A percentile compares a stretch with the other conserved stretches of the same genome.
phyloP scores from a whole-genome alignment of 2,329 filamentous ascomycete species.

The Ramularia endophylla region DNA sequence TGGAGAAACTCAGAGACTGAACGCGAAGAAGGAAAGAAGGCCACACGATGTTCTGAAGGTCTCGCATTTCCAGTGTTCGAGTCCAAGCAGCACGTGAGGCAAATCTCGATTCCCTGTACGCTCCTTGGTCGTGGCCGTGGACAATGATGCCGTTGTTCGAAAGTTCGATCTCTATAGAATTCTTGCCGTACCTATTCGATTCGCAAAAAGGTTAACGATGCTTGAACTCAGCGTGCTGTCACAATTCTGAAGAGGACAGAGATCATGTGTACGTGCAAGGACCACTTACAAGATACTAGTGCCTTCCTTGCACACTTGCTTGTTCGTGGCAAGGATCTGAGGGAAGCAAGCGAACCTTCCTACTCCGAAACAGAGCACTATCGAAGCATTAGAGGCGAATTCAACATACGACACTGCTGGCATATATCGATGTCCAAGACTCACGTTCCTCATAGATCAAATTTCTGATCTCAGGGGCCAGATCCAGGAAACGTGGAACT shows the following conservation, averaged over 20 bases:
- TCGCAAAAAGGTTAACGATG: neutral
- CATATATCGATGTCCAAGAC: no score
- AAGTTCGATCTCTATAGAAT: neutral
- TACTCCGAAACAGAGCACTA: no score
- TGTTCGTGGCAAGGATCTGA: slow-evolving; percentile 36
- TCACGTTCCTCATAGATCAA: neutral
- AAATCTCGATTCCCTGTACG: no score
- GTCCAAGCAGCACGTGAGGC: no score
- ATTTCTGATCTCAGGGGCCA: neutral
- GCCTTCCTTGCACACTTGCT: slow-evolving; percentile 36
- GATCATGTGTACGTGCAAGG: neutral
- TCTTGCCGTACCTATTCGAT: neutral
- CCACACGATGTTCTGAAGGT: no score
- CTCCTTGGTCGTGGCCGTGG: no score
- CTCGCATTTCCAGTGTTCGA: no score
- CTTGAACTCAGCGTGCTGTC: neutral
- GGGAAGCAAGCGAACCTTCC: slow-evolving; percentile 31
- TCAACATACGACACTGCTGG: no score
- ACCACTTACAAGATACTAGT: slow-evolving; percentile 38
- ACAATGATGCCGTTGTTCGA: no score
- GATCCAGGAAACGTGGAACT: slow-evolving; percentile 8
- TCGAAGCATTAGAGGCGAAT: no score
- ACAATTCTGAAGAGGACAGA: neutral
- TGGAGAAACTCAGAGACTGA: no score
- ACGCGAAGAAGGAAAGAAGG: no score